Percentiles rank a stretch among this genome's conserved stretches.
Evolutionary conservation across 306 rosid genomes (phyloP).

Genomic region (Cucumis cinereus): DNA sequence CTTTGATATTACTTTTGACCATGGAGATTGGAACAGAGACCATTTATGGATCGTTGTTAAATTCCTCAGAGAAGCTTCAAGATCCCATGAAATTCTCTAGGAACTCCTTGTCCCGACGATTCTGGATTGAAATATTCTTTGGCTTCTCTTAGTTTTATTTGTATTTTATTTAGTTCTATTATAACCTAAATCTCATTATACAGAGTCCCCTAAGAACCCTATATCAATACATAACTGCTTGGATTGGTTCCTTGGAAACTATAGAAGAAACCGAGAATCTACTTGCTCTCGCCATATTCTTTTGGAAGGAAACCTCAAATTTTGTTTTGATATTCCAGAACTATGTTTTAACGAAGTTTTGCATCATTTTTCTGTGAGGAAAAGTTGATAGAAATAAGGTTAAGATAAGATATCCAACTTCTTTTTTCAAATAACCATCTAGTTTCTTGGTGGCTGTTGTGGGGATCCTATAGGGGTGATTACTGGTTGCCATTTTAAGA

Average conservation of each 20-base stretch:
- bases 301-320: not conserved
- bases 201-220: too few relatives aligned
- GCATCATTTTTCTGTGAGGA: not conserved
- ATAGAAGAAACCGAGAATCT: too few relatives aligned
- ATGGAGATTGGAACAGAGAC: conserved; percentile 55
- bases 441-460: not conserved
- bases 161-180: not conserved
- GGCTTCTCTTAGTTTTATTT: not conserved
- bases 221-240: too few relatives aligned
- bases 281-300: not conserved
- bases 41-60: conserved; percentile 42
- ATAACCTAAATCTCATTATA: not conserved
- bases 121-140: not conserved
- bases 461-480: not conserved
- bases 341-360: not conserved
- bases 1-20: conserved; percentile 19
- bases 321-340: not conserved
- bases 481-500: not conserved
- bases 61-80: conserved; percentile 39
- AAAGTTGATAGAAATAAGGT: not conserved
- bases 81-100: conserved; percentile 40
- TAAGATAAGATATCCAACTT: too few relatives aligned
- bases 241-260: too few relatives aligned
- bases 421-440: not conserved
- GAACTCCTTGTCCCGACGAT: conserved; percentile 10